Conservation (phyloP, 1,284 basidiomycete genomes). For the Phellopilus nigrolimitatus region DNA sequence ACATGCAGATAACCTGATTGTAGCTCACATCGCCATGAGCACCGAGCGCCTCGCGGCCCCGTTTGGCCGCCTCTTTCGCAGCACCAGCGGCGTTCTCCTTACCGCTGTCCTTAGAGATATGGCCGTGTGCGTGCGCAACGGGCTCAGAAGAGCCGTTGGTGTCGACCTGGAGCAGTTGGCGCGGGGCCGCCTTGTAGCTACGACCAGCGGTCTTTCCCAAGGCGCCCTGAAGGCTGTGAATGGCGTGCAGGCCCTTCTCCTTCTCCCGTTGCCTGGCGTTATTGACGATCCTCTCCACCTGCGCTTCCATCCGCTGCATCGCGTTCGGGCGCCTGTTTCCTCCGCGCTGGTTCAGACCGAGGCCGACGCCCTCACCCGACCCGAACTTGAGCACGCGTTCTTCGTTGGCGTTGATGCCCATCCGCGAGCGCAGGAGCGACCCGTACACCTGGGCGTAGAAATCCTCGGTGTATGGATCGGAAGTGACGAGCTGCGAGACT, state of each 20-base stretch:
- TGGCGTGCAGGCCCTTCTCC: slow-evolving; percentile 67
- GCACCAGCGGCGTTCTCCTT: slow-evolving; percentile 42
- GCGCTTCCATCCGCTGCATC: slow-evolving; percentile 95
- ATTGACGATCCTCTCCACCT: slow-evolving; percentile 95
- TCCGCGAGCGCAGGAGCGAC: slow-evolving; percentile 71
- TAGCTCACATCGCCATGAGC: slow-evolving; percentile 45
- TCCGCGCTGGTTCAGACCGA: slow-evolving; percentile 66
- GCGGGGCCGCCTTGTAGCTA: slow-evolving; percentile 92
- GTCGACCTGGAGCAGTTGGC: slow-evolving; percentile 90
- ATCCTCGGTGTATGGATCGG: slow-evolving; percentile 96
- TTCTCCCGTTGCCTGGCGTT: slow-evolving; percentile 85
- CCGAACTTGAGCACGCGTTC: slow-evolving; percentile 81
- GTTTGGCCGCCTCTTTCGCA: slow-evolving; percentile 65
- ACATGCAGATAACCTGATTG: neutral
- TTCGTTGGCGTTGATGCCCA: slow-evolving; percentile 64
- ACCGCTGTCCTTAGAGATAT: slow-evolving; percentile 52
- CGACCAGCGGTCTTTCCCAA: slow-evolving; percentile 90
- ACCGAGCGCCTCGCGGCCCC: slow-evolving; percentile 64
- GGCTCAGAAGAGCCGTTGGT: slow-evolving; percentile 44
- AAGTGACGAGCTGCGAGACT: slow-evolving; percentile 93
- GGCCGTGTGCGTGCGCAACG: slow-evolving; percentile 48
- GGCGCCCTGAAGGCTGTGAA: slow-evolving; percentile 89
- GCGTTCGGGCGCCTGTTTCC: slow-evolving; percentile 80
- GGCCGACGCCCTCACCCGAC: slow-evolving; percentile 74
- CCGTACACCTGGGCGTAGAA: slow-evolving; percentile 98